Base-by-base conservation (phyloP, 176 grass and related monocot genomes). In the Oryza punctata region DNA sequence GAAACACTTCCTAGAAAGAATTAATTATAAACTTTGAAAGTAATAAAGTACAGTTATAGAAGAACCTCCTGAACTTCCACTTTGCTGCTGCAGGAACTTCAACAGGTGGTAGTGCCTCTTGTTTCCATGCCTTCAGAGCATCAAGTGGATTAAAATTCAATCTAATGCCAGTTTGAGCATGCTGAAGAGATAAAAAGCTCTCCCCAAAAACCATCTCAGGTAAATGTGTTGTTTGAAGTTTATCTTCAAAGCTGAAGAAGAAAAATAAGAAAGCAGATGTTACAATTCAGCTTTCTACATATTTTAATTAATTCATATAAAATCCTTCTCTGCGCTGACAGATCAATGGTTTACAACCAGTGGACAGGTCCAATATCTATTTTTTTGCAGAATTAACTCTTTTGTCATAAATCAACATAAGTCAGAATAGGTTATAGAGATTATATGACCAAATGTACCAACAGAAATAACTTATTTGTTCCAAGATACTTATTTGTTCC, bases 161-260 rank as follows among this genome's bases (percentile, higher is more conserved):
- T 73, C 65, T 92, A 44, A 87, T 75, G 81, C 96, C 91, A 69
- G 82, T 90, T 28, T 77, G 23, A 41, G 19, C 24, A 63, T 96
- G 91, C 21, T 94, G 76, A 77, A 98, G 80, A 76, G 82, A 82
- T 66, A 98, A 86, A 16, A 81, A 93, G 78, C 91, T 94, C 52
- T 95, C 89, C 80, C 93, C 96, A 81, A 98, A 98, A 44, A 98
- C 91, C 93, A 98, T 98, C 78, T 98, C 96, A 43, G 96, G 93
- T 52, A 98, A 95, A 90, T 98, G 93, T 29, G 85, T 88, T 10
- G 89, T 90, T 75, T 89, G 68, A 75, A 98, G 91, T 50, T 87
- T 73, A 80, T 94, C 87, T 92, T 96, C 96, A 49, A 66, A 94
- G 65, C 96, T 98, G 78, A 83, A 91, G 30, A 50, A 85, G 54